Base-by-base conservation (phyloP, 2,329 filamentous ascomycete species). In the Endoconidiophora polonica region DNA sequence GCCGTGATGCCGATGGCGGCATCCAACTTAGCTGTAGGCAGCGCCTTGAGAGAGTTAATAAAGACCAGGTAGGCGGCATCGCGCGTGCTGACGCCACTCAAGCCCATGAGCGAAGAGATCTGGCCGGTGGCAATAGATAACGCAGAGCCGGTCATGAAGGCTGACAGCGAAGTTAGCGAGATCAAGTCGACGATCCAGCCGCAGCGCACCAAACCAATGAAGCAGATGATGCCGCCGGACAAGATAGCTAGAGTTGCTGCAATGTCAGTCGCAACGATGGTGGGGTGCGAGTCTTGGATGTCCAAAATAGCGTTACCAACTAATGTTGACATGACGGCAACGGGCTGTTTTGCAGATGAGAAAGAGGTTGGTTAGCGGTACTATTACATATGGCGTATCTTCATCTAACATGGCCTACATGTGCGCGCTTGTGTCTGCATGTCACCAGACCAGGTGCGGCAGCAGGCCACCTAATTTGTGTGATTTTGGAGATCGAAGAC, bases 101-200 rank as follows among this genome's bases (percentile, higher is more conserved):
- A 80, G 5, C 91, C 91, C 67, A 98, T 75, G 63, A 96, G 67
- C 2, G 74, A 73, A 1, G 85, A 82, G 4, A 95, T 72, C 63
- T 98, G 91, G 33, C 91, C 88, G 22, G 78, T 74, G 14, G 77
- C 79, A 60, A 98, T 96, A 58, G 77, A 94, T 63, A 98, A 74
- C 49, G 90, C 87, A 4, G 90, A 94, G 2, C 90, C 90, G 0
- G 91, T 96, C 84, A 96, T 95, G 69, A 94, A 96, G 2, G 91
- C 87, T 0, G 85, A 88, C 49, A 96, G 85, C 0, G 88, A 85
- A 1, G 86, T 81, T 50, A 95, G 76, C 1, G 91, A 85, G 58
- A 96, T 95, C 59, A 95, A 76, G 57, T 96, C 87, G 44, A 95
- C 87, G 46, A 96, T 80, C 78, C 87, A 94, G 4, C 91, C 90